Evolutionary conservation across 2,329 filamentous ascomycete species (phyloP), one percentile per base, ranked within the genome.

Genomic region (Alternaria brassicae): DNA sequence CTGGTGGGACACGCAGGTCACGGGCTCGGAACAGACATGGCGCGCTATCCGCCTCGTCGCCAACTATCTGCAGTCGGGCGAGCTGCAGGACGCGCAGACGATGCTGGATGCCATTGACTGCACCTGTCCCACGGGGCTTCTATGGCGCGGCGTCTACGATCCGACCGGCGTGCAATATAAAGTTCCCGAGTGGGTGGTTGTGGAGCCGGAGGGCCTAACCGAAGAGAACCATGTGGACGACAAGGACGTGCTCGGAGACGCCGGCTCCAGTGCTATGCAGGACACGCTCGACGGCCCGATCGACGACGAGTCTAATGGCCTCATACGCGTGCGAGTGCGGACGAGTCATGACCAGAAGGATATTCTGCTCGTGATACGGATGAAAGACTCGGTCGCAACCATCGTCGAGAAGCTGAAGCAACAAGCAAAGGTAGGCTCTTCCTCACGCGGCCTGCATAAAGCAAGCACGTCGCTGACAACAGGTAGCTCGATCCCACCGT

Each of bases 1-100:
- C 62, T 97, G 96, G 82, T 98, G 96, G 78, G 93, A 97, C 61
- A 97, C 93, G 1, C 83, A 92, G 45, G 91, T 96, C 15, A 91
- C 90, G 0, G 92, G 92, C 2, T 84, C 87, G 4, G 72, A 84
- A 4, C 91, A 97, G 77, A 85, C 95, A 25, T 98, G 94, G 94
- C 87, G 87, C 67, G 89, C 91, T 0, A 77, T 97, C 13, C 84
- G 85, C 44, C 81, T 87, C 1, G 90, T 89, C 0, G 82, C 92
- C 17, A 85, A 90, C 61, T 80, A 91, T 6, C 76, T 97, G 61
- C 89, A 89, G 80, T 68, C 73, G 0, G 82, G 80, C 0, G 73
- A 81, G 28, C 66, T 82, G 36, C 73, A 72, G 32, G 77, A 79
- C 45, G 93, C 93, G 6, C 93, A 97, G 80, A 86, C 85, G 55